Base-by-base conservation (phyloP, 2,329 filamentous ascomycete genomes). In the Cladosporium cucumerinum region DNA sequence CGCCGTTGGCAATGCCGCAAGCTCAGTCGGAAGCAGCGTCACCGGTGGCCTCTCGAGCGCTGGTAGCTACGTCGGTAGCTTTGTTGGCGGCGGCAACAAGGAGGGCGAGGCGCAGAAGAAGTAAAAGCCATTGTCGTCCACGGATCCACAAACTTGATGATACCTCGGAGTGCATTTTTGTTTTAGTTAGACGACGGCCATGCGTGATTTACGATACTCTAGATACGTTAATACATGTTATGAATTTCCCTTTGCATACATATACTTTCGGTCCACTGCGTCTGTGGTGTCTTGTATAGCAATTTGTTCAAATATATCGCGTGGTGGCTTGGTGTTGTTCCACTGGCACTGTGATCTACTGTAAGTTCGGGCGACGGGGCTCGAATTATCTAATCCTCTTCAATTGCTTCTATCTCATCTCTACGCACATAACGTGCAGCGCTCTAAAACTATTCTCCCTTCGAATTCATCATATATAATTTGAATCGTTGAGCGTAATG, bases 61-160 rank as follows among this genome's bases (percentile, higher is more conserved):
- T 21, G 74, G 72, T 12, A 71, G 72, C 14, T 75, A 73, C 55
- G 69, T 77, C 16, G 70, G 73, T 26, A 66, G 76, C 61, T 46
- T 46, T n/a, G 69, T 75, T 8, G 71, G 72, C 11, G 74, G 74
- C 28, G 71, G 73, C 10, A 73, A 72, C 66, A 74, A 75, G 69
- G 69, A 74, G 58, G 67, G 71, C 49, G 67, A 60, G 57, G 46
- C 32, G 18, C 28, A 68, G 66, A 36, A 64, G 61, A 48, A 66
- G 57, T 61, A 54, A 52, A 52, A 48, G 16, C 18, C 14, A 3
- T 32, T n/a, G 26, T 21, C 32, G 16, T 21, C 32, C 18, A 30
- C 11, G 25, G 49, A 28, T n/a, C 55, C 25, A 14, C 21, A 34
- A 58, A 10, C 5, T n/a, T 34, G 16, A 32, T 14, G 30, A 55